phyloP scores from a whole-genome alignment of 352 stramenopile genomes.

The Phytopythium boreale region DNA sequence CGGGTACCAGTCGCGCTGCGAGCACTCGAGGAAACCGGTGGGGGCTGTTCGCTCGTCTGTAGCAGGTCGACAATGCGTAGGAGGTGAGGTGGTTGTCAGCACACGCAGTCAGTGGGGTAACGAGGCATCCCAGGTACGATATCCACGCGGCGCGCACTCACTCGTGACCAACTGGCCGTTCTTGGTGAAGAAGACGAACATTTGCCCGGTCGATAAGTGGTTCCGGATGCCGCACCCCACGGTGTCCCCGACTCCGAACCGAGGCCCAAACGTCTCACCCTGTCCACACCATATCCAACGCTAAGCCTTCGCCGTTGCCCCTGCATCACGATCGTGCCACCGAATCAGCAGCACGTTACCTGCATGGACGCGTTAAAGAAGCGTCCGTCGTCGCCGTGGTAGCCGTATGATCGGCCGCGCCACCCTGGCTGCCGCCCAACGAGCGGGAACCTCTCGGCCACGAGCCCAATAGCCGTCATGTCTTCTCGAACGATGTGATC shows the following conservation, averaged over 20 bases:
- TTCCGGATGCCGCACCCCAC: constrained; percentile 36
- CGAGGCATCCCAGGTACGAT: not conserved
- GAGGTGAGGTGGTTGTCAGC: not conserved
- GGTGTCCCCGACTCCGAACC: constrained; percentile 23
- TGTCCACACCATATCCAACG: constrained; percentile 6
- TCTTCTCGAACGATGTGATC: constrained; percentile 15
- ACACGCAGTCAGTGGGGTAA: not conserved
- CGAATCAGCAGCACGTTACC: constrained; percentile 17
- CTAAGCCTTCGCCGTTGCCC: not conserved
- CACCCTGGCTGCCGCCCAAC: constrained; percentile 71
- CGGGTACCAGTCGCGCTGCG: constrained; percentile 64
- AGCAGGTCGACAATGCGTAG: not conserved
- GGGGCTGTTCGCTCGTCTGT: constrained; percentile 5
- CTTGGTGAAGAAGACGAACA: constrained; percentile 70
- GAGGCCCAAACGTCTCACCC: constrained; percentile 27
- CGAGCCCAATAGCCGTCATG: constrained; percentile 70
- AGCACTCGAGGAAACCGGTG: constrained; percentile 35
- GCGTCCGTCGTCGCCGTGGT: constrained; percentile 75
- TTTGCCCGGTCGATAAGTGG: constrained; percentile 11
- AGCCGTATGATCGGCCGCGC: constrained; percentile 60
- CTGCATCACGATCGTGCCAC: not conserved
- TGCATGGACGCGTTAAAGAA: constrained; percentile 53
- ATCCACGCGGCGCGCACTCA: constrained; percentile 8
- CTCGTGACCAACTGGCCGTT: constrained; percentile 56
- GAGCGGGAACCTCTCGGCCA: constrained; percentile 45